Evolutionary conservation across 257 asterid genomes (phyloP).

Genomic region (Nicotiana noctiflora): DNA sequence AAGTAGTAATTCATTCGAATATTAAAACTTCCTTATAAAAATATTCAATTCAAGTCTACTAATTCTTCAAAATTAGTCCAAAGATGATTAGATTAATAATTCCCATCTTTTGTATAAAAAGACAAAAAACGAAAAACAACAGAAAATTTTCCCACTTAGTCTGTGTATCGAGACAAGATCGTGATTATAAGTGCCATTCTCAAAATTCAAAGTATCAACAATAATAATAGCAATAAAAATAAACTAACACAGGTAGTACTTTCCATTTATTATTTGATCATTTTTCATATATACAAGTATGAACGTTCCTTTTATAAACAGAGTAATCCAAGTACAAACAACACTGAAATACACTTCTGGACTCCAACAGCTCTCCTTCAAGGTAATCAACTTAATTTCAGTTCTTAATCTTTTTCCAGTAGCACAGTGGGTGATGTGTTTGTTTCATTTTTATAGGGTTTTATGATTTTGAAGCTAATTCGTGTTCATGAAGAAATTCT

Average conservation of each 20-base stretch:
- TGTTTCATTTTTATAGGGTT: neutral
- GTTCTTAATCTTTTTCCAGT: neutral
- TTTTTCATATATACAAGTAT: neutral
- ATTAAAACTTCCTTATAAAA: neutral
- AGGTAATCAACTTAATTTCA: constrained; percentile 17
- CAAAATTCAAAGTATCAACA: neutral
- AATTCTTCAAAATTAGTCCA: neutral
- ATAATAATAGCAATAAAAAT: neutral
- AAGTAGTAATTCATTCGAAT: neutral
- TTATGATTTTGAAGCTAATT: neutral
- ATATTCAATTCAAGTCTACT: neutral
- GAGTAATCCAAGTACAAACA: constrained; percentile 16
- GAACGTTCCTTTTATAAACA: neutral
- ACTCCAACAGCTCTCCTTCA: constrained; percentile 18
- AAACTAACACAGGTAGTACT: neutral
- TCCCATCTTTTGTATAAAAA: neutral
- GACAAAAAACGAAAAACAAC: neutral
- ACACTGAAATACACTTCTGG: constrained; percentile 6
- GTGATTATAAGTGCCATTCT: neutral
- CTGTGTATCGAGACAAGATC: neutral
- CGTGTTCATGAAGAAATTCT: neutral
- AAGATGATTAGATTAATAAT: neutral
- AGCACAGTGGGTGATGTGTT: neutral
- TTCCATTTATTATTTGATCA: neutral
- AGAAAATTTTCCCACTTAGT: neutral